Base-by-base conservation (phyloP, 495 filamentous ascomycete genomes). In the Oleoguttula mirabilis region DNA sequence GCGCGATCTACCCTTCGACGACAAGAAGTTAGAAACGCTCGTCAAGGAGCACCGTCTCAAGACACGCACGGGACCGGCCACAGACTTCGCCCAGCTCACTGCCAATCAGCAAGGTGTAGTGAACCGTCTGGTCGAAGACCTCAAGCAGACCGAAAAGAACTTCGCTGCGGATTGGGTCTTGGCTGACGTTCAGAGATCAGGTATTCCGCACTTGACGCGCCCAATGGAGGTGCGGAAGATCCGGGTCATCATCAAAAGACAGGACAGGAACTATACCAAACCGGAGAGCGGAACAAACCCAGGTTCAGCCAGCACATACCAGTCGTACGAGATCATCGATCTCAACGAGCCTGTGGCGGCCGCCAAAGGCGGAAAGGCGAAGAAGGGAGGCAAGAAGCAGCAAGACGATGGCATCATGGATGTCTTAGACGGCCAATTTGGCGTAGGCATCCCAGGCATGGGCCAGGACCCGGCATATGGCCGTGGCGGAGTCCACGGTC, bases 61-160 rank as follows among this genome's bases (percentile, higher is more conserved):
- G 27, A 32, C 21, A 6, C 6, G 20, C n/a, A 41, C 36, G 3
- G 15, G 5, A 20, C 34, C 43, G 4, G 8, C 17, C n/a, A n/a
- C 8, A 6, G 36, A 32, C 16, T 40, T 21, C 16, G n/a, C 10
- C 2, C 10, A 33, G 2, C 36, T 39, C 12, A 34, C 21, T 11
- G 7, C 24, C 2, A 47, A 35, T 24, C 43, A 47, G 43, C 43
- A 25, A 22, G 36, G 43, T 27, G 27, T 47, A 12, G 30, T 47
- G 4, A 33, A 39, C 43, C 22, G 36, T 8, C 2, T 47, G 14
- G 10, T 39, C n/a, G 43, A 14, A 8, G 37, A 39, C 3, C 36
- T 33, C 14, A n/a, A 32, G 21, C 3, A 10, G 4, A 21, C n/a
- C 5, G 43, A 47, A 24, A 47, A 32, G 36, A 20, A 47, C 15